Evolutionary conservation across 1,284 basidiomycete species (phyloP).

Genomic region (Trametes versicolor): DNA sequence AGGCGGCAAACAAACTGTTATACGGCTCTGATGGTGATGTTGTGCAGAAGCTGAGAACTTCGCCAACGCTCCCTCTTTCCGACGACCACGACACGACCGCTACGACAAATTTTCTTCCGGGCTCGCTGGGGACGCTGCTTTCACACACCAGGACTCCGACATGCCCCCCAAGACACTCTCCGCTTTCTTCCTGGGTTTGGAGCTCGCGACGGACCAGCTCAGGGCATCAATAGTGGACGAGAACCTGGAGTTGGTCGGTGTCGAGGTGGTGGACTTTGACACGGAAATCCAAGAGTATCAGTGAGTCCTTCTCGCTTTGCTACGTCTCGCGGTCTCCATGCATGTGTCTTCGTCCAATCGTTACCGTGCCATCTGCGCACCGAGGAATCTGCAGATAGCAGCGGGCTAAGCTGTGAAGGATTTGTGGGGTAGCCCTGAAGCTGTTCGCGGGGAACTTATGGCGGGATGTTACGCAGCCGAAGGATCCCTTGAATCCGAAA

Average conservation of each 20-base stretch:
- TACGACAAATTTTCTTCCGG: slow-evolving; percentile 28
- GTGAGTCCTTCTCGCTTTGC: slow-evolving; percentile 55
- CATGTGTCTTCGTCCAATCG: slow-evolving; percentile 1
- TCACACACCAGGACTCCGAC: slow-evolving; percentile 20
- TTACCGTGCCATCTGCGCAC: background rate
- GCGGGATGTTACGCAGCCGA: too few species aligned
- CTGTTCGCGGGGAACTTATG: too few species aligned
- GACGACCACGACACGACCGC: slow-evolving; percentile 38
- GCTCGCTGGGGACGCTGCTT: slow-evolving; percentile 23
- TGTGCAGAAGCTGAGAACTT: slow-evolving; percentile 34
- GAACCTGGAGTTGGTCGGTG: slow-evolving; percentile 78
- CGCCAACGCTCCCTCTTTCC: slow-evolving; percentile 30
- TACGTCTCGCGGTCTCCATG: slow-evolving; percentile 22
- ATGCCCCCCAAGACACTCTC: slow-evolving; percentile 62
- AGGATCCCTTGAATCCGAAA: too few species aligned
- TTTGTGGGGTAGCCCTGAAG: too few species aligned
- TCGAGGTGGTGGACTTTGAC: slow-evolving; percentile 84
- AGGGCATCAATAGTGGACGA: slow-evolving; percentile 84
- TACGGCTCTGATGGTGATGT: slow-evolving; percentile 37
- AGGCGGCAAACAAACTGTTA: slow-evolving; percentile 33
- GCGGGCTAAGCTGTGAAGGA: background rate
- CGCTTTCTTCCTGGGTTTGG: slow-evolving; percentile 77
- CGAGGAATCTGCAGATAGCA: background rate
- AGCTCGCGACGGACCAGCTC: slow-evolving; percentile 82
- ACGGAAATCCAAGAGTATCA: slow-evolving; percentile 81